Evolutionary conservation across 352 stramenopile genomes (phyloP).

Genomic region (Pythium phragmitis): DNA sequence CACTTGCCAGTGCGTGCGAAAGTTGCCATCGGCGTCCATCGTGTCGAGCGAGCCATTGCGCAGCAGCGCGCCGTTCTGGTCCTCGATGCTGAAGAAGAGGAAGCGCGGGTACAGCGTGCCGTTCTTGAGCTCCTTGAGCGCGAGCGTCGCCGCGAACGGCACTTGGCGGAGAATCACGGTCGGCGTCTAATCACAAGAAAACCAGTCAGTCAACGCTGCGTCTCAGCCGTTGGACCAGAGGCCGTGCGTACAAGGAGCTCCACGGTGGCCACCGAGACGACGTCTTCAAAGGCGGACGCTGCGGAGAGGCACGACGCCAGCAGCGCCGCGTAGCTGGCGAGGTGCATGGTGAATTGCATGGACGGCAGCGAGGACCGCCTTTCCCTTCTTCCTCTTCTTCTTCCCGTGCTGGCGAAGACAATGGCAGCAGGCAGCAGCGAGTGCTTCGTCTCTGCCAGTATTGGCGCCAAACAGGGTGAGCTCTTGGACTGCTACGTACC

Average conservation of each 20-base stretch:
- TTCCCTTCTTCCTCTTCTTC: not conserved
- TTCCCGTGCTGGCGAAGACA: conserved; percentile 4
- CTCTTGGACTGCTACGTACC: not conserved
- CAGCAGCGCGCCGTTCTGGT: conserved; percentile 45
- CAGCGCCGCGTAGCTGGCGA: conserved; percentile 19
- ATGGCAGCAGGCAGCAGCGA: not conserved
- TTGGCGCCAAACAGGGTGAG: conserved; percentile 25
- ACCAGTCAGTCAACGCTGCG: not conserved
- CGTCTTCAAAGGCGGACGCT: not conserved
- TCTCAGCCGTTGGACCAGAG: not conserved
- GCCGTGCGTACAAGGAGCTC: conserved; percentile 14
- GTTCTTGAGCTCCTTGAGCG: conserved; percentile 74
- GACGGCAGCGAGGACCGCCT: not conserved
- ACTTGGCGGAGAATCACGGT: conserved; percentile 75
- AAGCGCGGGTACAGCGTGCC: conserved; percentile 69
- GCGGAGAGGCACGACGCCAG: not conserved
- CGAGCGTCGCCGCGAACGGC: conserved; percentile 60
- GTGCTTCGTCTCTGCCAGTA: conserved; percentile 26
- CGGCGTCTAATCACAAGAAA: conserved; percentile 34
- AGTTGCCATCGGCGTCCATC: conserved; percentile 67
- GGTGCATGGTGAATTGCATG: conserved; percentile 18
- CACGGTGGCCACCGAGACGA: conserved; percentile 1
- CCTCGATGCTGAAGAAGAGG: conserved; percentile 56
- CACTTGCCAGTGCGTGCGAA: conserved; percentile 39
- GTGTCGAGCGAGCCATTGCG: conserved; percentile 66